Evolutionary conservation across 2,329 filamentous ascomycete species (phyloP).

Genomic region (Erysiphe pulchra): DNA sequence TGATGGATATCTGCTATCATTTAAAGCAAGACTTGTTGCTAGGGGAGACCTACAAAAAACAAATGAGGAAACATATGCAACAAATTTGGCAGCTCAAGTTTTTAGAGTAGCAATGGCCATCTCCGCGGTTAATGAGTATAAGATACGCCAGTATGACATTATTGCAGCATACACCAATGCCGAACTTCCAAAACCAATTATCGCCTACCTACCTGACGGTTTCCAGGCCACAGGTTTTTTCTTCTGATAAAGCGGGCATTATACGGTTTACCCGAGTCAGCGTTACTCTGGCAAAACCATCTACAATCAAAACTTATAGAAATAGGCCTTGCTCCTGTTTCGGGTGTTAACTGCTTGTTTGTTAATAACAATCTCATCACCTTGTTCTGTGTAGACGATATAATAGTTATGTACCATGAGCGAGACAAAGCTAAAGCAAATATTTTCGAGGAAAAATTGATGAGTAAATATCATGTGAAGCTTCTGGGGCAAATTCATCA

Average conservation of each 20-base stretch:
- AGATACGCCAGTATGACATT: background rate
- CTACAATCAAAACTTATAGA: too few relatives aligned
- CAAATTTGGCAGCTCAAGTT: background rate
- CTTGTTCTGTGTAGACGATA: too few relatives aligned
- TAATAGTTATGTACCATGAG: too few relatives aligned
- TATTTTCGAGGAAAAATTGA: constrained; percentile 1
- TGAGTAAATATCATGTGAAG: background rate
- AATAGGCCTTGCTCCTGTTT: too few relatives aligned
- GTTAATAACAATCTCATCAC: too few relatives aligned
- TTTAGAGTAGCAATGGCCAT: background rate
- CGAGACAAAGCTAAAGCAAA: too few relatives aligned
- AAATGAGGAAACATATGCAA: background rate
- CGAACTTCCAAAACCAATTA: background rate
- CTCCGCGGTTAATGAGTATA: background rate
- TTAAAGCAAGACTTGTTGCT: too few relatives aligned
- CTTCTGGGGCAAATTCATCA: background rate
- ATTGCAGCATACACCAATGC: background rate
- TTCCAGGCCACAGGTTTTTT: background rate
- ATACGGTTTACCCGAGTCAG: background rate
- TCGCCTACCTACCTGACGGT: background rate
- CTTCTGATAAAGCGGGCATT: background rate
- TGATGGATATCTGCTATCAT: background rate
- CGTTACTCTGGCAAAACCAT: background rate
- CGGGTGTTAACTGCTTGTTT: too few relatives aligned
- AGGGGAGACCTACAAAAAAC: too few relatives aligned